Conservation (phyloP, 768 basidiomycete species). For the Suillus clintonianus region DNA sequence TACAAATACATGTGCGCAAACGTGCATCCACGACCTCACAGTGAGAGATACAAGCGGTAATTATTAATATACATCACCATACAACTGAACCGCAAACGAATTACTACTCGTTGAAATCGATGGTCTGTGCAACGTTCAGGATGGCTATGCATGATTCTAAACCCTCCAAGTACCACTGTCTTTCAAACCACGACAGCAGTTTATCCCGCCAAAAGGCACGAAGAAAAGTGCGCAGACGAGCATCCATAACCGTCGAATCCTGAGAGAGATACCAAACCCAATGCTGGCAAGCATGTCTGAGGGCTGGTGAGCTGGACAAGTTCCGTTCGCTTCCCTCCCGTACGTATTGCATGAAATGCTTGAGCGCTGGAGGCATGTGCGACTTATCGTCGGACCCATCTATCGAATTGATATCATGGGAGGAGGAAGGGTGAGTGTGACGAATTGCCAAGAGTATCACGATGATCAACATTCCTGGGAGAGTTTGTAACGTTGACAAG, state of each 20-base stretch:
- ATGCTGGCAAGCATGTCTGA: neutral
- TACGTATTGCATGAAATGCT: neutral
- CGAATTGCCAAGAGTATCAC: neutral
- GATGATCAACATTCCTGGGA: neutral
- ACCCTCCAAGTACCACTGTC: neutral
- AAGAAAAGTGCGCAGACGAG: neutral
- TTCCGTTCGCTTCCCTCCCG: neutral
- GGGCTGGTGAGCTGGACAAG: neutral
- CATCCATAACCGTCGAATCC: neutral
- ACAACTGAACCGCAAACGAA: neutral
- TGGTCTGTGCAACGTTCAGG: neutral
- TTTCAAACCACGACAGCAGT: neutral
- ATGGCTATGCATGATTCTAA: conserved; percentile 1
- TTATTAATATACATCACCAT: neutral
- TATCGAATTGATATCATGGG: neutral
- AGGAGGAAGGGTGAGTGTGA: neutral
- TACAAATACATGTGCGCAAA: too few species aligned
- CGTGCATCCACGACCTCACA: too few species aligned
- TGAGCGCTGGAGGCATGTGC: neutral
- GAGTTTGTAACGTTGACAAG: neutral
- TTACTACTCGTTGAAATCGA: neutral
- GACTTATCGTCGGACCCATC: neutral
- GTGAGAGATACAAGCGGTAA: too few species aligned
- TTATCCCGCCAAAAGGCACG: neutral
- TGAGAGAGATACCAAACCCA: neutral